Evolutionary conservation across 371 early-diverging fungal species (phyloP), one percentile per base, ranked within the genome.

Genomic region (Catenaria anguillulae): DNA sequence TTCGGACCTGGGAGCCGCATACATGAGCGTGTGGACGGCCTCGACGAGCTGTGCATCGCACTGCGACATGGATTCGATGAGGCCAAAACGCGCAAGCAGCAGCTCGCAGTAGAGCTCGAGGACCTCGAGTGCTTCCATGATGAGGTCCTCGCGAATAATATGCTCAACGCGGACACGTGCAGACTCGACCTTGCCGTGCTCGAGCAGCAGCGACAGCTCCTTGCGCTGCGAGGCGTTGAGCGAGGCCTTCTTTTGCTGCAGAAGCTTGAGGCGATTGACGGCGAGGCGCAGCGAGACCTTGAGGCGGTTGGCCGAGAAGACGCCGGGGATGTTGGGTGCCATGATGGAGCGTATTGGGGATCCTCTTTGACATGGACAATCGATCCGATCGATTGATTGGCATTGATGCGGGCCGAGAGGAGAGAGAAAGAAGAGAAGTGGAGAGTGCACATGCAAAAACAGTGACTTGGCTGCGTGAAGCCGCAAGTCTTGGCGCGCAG

Each of bases 71-170:
- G 83, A 78, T 64, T 92, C 93, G 36, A 96, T 59, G 33, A 93
- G 71, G 0, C 91, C 93, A 66, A 87, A 89, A 3, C 94, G 84
- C 10, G 93, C 89, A 40, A 86, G 70, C 34, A 96, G 71, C 35
- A 90, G 71, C 67, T 96, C 94, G 66, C 90, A 89, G 63, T 87
- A 89, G 24, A 93, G 79, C 67, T 92, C 90, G 50, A 94, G 69
- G 37, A 89, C 86, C 71, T 96, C 97, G 77, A 93, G 67, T 8
- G 89, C 93, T 69, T 96, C 97, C 40, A 85, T 77, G 62, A 79
- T 74, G 59, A 85, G 81, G 73, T 96, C 97, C 68, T 96, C 93
- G 10, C 91, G 84, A 62, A 96, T 93, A 58, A 96, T 86, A 10
- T 37, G 19, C n/a, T 62, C 15, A 69, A 91, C 91, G 64, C 92